These are phyloP conservation scores for Quercus gilva DNA, from an alignment of 306 rosid genomes.

Conservation along the genomic window DNA sequence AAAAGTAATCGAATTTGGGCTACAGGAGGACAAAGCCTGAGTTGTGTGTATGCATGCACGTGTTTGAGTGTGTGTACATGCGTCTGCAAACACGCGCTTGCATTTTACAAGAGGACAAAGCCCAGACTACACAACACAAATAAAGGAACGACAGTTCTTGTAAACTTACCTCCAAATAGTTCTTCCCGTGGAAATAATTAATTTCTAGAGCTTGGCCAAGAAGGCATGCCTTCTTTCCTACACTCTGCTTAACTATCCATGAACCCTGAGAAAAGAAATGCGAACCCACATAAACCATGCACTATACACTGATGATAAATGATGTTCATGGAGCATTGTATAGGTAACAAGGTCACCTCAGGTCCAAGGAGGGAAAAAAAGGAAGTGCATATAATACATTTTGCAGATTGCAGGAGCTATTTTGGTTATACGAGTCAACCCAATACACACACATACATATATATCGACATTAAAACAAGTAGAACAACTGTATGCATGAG, in stretches of 20 bases:
- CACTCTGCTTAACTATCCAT: constrained; percentile 96
- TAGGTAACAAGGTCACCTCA: not conserved
- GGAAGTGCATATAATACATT: not conserved
- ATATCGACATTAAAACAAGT: not conserved
- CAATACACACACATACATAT: not conserved
- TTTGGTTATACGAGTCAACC: not conserved
- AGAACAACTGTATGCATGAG: not conserved
- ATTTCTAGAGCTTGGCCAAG: constrained; percentile 71
- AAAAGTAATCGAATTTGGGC: not conserved
- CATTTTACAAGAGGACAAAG: not conserved
- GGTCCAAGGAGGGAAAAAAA: not conserved
- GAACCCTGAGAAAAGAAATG: constrained; percentile 60
- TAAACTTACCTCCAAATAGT: constrained; percentile 73
- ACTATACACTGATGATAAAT: not conserved
- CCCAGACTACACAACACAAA: not conserved
- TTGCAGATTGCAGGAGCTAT: not conserved
- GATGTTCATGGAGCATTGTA: not conserved
- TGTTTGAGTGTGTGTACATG: no score
- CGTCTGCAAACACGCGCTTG: no score
- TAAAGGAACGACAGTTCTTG: not conserved
- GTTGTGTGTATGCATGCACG: no score
- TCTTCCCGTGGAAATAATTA: constrained; percentile 64
- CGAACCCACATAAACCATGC: not conserved
- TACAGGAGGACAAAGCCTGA: no score
- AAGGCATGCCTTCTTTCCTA: constrained; percentile 90